A percentile compares a stretch with the other conserved stretches of the same genome.
phyloP scores from a whole-genome alignment of 1,284 basidiomycete genomes.

The Ustilago lituana region DNA sequence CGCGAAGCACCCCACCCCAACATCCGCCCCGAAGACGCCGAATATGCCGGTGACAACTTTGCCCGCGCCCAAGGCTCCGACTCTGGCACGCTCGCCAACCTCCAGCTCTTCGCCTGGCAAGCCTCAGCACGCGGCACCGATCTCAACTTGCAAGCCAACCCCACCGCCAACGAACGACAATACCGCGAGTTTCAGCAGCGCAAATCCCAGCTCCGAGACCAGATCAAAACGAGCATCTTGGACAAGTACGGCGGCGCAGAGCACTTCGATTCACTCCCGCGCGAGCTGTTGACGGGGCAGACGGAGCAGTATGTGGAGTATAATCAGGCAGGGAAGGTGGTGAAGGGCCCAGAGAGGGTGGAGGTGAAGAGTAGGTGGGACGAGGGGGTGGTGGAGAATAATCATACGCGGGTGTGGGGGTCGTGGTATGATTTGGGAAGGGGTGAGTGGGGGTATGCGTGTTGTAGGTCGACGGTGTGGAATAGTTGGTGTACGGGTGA shows the following conservation, averaged over 20 bases:
- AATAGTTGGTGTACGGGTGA: conserved; percentile 91
- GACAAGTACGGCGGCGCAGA: conserved; percentile 90
- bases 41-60: conserved; percentile 97
- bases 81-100: conserved; percentile 85
- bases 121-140: conserved; percentile 91
- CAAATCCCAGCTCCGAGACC: conserved; percentile 89
- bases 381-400: conserved; percentile 79
- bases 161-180: conserved; percentile 87
- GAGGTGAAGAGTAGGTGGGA: conserved; percentile 87
- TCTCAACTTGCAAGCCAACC: conserved; percentile 93
- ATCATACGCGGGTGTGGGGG: conserved; percentile 94
- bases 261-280: conserved; percentile 86
- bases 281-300: conserved; percentile 89
- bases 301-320: conserved; percentile 99
- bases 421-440: conserved; percentile 84
- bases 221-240: conserved; percentile 73
- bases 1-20: conserved; percentile 88
- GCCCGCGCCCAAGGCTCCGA: conserved; percentile 83
- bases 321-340: conserved; percentile 85
- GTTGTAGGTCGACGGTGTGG: conserved; percentile 87
- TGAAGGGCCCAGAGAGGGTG: conserved; percentile 88
- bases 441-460: conserved; percentile 89
- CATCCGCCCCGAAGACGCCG: conserved; percentile 82
- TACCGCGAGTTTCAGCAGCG: conserved; percentile 90
- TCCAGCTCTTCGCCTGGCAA: conserved; percentile 98